Conservation (phyloP, 2,329 filamentous ascomycete species). For the Beauveria rudraprayagi region DNA sequence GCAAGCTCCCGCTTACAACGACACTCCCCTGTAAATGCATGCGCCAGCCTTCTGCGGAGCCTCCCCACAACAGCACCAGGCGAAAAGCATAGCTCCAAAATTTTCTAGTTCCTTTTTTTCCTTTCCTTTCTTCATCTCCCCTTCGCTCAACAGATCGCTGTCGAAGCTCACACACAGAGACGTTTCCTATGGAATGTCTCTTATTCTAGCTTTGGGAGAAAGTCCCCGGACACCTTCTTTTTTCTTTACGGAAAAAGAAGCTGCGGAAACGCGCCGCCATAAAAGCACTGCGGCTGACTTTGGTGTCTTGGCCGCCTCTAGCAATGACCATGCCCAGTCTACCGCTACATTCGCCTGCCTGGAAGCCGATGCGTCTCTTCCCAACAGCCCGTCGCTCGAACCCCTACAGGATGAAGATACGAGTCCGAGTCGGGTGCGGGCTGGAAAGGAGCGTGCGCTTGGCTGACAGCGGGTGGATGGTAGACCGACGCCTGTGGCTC, state of each 20-base stretch:
- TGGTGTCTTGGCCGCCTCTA: slow-evolving; percentile 48
- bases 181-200: slow-evolving; percentile 13
- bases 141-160: slow-evolving; percentile 99
- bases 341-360: slow-evolving; percentile 34
- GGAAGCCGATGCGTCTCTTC: slow-evolving; percentile 6
- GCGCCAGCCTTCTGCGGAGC: slow-evolving; percentile 12
- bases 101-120: slow-evolving; percentile 9
- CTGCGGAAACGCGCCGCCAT: slow-evolving; percentile 99
- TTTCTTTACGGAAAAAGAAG: slow-evolving; percentile 31
- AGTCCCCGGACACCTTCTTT: slow-evolving; percentile 88
- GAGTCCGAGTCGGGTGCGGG: slow-evolving; percentile 53
- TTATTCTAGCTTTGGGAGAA: slow-evolving; percentile 88
- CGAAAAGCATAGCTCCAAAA: slow-evolving; percentile 10
- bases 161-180: slow-evolving; percentile 96
- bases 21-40: slow-evolving; percentile 15
- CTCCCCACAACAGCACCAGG: neutral
- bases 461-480: slow-evolving; percentile 28
- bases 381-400: slow-evolving; percentile 26
- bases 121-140: slow-evolving; percentile 45
- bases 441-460: slow-evolving; percentile 19
- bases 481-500: slow-evolving; percentile 41
- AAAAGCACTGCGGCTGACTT: slow-evolving; percentile 95
- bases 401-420: slow-evolving; percentile 75
- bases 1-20: slow-evolving; percentile 12
- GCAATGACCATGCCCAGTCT: slow-evolving; percentile 29